A percentile compares a stretch with the other conserved stretches of the same genome.
Conservation (phyloP, 129 eudicot species). For the Saussurea involucrata region DNA sequence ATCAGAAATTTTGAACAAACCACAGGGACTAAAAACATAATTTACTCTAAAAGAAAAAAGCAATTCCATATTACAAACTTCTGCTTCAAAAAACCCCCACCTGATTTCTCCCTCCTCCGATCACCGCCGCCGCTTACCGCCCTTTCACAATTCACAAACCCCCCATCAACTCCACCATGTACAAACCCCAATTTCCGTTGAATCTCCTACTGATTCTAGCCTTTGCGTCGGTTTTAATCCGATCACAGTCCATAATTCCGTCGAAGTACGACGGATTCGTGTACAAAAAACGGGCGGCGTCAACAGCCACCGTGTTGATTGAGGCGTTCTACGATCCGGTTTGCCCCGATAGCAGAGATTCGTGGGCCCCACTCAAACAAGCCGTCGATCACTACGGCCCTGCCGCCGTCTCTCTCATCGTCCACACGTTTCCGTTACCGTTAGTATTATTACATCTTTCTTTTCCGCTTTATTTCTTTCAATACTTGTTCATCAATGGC, state of each 20-base stretch:
- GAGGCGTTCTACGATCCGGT: conserved; percentile 91
- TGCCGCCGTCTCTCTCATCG: conserved; percentile 44
- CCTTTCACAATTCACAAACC: background rate
- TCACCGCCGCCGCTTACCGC: background rate
- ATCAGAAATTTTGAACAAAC: no score
- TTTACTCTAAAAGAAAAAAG: no score
- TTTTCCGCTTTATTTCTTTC: background rate
- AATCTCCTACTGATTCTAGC: conserved; percentile 9
- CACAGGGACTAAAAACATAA: no score
- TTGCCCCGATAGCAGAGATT: conserved; percentile 84
- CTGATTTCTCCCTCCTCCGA: background rate
- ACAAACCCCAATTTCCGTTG: background rate
- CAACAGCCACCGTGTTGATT: conserved; percentile 38
- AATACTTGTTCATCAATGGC: background rate
- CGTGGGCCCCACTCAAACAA: conserved; percentile 87
- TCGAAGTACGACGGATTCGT: conserved; percentile 73
- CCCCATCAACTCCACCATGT: conserved; percentile 6
- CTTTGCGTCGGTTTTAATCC: background rate
- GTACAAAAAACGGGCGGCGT: conserved; percentile 38
- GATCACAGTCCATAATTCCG: conserved; percentile 43
- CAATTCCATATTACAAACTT: background rate
- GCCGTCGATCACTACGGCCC: conserved; percentile 56
- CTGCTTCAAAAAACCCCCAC: background rate
- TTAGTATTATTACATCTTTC: conserved; percentile 27
- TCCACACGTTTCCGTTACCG: conserved; percentile 91